Conservation (phyloP, 2,329 filamentous ascomycete species). For the Aspergillus luchuensis region DNA sequence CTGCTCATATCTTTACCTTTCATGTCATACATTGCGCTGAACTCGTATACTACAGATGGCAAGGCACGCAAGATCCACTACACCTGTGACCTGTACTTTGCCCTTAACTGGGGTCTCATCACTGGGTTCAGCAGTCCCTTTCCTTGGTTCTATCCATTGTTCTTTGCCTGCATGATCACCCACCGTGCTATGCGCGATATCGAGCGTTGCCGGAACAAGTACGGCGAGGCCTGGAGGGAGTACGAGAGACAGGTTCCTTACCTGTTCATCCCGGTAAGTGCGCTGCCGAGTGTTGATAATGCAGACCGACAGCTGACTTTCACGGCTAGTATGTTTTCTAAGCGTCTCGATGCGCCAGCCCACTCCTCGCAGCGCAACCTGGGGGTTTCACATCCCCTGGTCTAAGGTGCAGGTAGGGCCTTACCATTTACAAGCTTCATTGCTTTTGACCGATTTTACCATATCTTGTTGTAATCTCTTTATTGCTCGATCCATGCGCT, state of each 20-base stretch:
- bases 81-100: conserved; percentile 77
- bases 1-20: neutral
- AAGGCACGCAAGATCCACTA: conserved; percentile 80
- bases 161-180: conserved; percentile 77
- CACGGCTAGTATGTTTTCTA: conserved; percentile 36
- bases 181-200: conserved; percentile 78
- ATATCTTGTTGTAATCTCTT: neutral
- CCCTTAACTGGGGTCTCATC: conserved; percentile 75
- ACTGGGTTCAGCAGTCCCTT: conserved; percentile 79
- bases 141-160: conserved; percentile 86
- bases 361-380: too few species aligned
- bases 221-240: conserved; percentile 78
- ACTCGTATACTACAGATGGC: conserved; percentile 53
- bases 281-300: neutral
- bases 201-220: conserved; percentile 72
- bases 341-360: conserved; percentile 9
- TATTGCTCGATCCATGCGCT: neutral
- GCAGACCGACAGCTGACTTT: neutral
- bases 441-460: neutral
- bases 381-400: neutral
- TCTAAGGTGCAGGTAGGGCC: neutral
- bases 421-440: neutral
- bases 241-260: conserved; percentile 81
- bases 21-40: neutral
- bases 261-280: conserved; percentile 73